Evolutionary conservation across 805 yeast species (phyloP), one percentile per base, ranked within the genome.

Genomic region (Millerago galiae): DNA sequence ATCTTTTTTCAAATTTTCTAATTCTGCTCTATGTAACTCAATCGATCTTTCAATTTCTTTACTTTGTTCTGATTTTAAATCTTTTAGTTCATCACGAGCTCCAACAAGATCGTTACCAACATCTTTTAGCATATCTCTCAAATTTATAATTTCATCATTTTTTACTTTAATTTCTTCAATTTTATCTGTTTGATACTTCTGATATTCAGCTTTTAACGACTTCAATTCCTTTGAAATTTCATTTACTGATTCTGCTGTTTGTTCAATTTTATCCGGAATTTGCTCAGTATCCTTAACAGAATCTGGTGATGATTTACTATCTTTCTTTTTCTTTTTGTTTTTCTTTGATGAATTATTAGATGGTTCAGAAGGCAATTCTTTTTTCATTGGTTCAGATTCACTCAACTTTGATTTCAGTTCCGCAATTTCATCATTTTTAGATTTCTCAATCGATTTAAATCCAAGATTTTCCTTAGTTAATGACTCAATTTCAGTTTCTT

Each of bases 81-180:
- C 58, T 51, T 82, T 81, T 16, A 80, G 40, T 41, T 75, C 64
- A 36, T 83, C 87, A 49, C 74, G 77, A 0, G 88, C 77, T 5
- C 75, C 72, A 1, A 89, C 95, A 8, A 89, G 67, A 38, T 87
- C 95, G 53, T 84, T 76, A 1, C 96, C 96, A 24, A 89, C 71
- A 43, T 75, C 79, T 48, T 73, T 73, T 41, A 90, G 59, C 86
- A 83, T 85, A 44, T 88, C 96, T 53, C 80, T 75, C 40, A 84
- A 68, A 40, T 69, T 72, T 37, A 79, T 88, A 14, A 88, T 64
- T 54, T 89, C 95, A 42, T 77, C 84, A 11, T 55, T 44, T 46
- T 79, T 78, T 8, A 55, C 36, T 28, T 59, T 62, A n/a, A 77
- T 43, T 8, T 62, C 60, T 3, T 29, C 10, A 1, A 35, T 39